A percentile compares a stretch with the other conserved stretches of the same genome.
These are phyloP conservation scores for Ambrosia artemisiifolia DNA, from an alignment of 129 eudicot species.

Conservation along the genomic window DNA sequence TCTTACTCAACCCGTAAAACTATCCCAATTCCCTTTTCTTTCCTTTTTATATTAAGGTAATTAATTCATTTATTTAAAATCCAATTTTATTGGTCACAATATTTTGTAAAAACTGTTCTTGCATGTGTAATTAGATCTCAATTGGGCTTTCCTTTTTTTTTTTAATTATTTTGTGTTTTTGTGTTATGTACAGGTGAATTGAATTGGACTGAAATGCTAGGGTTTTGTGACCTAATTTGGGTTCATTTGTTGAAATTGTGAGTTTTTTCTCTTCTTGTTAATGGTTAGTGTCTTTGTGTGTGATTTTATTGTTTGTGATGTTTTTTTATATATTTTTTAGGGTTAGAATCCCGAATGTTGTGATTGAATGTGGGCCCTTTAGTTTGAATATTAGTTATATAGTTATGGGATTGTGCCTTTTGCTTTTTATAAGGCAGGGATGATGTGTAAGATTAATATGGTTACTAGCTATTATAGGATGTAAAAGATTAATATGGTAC, in stretches of 20 bases:
- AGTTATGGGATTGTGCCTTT: conserved; percentile 13
- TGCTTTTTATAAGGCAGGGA: background rate
- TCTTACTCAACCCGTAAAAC: conserved; percentile 26
- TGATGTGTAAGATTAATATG: background rate
- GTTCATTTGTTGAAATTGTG: conserved; percentile 35
- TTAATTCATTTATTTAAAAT: background rate
- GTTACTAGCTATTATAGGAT: background rate
- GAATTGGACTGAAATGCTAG: conserved; percentile 35
- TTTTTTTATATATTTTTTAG: background rate
- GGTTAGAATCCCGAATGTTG: background rate
- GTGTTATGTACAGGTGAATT: conserved; percentile 14
- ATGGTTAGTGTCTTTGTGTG: background rate
- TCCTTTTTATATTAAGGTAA: background rate
- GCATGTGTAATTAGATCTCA: conserved; percentile 48
- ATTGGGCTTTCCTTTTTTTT: conserved; percentile 16
- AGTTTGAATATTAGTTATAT: conserved; percentile 27
- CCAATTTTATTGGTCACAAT: background rate
- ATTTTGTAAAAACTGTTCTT: conserved; percentile 25
- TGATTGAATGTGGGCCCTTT: conserved; percentile 14
- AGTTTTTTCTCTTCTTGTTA: conserved; percentile 13
- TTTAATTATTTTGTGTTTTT: background rate
- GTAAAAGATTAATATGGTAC: background rate
- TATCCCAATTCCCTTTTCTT: background rate
- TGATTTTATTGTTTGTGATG: background rate
- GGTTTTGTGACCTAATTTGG: conserved; percentile 47